These are phyloP conservation scores for Rubus parviflorus DNA, from an alignment of 306 rosid species.

Conservation along the genomic window DNA sequence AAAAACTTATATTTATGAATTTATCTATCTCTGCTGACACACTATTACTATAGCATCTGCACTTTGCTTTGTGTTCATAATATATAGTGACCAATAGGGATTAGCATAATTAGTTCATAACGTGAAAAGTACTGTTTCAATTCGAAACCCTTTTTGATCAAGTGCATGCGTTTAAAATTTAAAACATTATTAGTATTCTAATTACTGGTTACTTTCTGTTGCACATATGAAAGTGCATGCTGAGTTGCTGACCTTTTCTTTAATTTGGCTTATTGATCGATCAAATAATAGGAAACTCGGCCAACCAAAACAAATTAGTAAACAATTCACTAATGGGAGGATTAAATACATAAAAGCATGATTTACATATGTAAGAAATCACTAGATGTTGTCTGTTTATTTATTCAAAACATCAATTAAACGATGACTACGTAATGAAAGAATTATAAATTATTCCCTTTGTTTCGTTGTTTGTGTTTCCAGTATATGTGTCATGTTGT, in stretches of 20 bases:
- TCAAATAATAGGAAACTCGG: slow-evolving; percentile 2
- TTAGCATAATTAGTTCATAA: neutral
- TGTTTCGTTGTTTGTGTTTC: neutral
- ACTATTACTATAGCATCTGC: neutral
- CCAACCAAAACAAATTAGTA: neutral
- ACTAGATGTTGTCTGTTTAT: neutral
- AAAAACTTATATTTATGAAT: neutral
- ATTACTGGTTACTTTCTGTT: neutral
- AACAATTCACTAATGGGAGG: slow-evolving; percentile 1
- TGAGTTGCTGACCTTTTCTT: slow-evolving; percentile 2
- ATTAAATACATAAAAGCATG: slow-evolving; percentile 2
- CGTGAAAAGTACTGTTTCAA: neutral
- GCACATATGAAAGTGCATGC: slow-evolving; percentile 1
- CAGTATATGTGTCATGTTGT: neutral
- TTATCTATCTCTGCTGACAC: neutral
- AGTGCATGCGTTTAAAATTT: slow-evolving; percentile 1
- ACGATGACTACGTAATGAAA: neutral
- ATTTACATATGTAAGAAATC: neutral
- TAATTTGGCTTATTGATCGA: slow-evolving; percentile 8
- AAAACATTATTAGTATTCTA: neutral
- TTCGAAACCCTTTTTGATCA: slow-evolving; percentile 4
- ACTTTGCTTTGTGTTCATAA: neutral
- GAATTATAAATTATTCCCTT: neutral
- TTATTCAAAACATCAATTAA: neutral
- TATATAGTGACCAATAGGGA: neutral